A percentile compares a stretch with the other conserved stretches of the same genome.
Conservation (phyloP, 371 early-diverging fungal genomes). For the Syncephalastrum monosporum region DNA sequence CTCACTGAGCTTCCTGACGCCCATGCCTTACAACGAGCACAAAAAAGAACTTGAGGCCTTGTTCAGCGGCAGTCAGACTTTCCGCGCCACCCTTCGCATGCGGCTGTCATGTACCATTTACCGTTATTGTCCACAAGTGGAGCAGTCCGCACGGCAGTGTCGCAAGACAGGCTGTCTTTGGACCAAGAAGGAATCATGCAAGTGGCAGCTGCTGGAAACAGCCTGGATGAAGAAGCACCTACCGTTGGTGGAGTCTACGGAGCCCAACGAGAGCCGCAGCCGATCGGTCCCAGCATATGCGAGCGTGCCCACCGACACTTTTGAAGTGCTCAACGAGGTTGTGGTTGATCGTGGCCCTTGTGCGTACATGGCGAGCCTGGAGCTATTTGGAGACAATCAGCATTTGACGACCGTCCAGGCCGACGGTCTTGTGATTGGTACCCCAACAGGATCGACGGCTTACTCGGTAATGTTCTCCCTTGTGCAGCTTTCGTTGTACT, state of each 20-base stretch:
- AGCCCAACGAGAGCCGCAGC: neutral
- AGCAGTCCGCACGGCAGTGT: constrained; percentile 2
- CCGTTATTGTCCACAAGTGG: constrained; percentile 30
- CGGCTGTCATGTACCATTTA: constrained; percentile 82
- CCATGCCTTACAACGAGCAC: constrained; percentile 58
- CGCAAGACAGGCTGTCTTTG: neutral
- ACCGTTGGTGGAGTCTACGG: neutral
- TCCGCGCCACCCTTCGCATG: constrained; percentile 80
- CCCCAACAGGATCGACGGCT: constrained; percentile 95
- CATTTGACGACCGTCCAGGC: constrained; percentile 85
- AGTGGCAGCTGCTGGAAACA: constrained; percentile 25
- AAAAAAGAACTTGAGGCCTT: constrained; percentile 49
- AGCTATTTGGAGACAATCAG: constrained; percentile 84
- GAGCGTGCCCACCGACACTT: constrained; percentile 38
- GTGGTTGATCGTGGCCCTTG: constrained; percentile 89
- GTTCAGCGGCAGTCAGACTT: constrained; percentile 47
- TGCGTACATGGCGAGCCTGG: constrained; percentile 84
- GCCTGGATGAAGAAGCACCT: constrained; percentile 26
- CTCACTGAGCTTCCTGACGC: constrained; percentile 88
- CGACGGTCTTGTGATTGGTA: constrained; percentile 89
- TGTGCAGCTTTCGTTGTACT: constrained; percentile 6
- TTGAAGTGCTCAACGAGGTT: constrained; percentile 73
- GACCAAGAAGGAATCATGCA: constrained; percentile 2
- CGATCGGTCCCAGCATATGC: constrained; percentile 31
- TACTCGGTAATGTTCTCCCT: constrained; percentile 71